Percentiles rank a stretch among this genome's conserved stretches.
Evolutionary conservation across 2,329 filamentous ascomycete species (phyloP).

Genomic region (Xylaria sp.): DNA sequence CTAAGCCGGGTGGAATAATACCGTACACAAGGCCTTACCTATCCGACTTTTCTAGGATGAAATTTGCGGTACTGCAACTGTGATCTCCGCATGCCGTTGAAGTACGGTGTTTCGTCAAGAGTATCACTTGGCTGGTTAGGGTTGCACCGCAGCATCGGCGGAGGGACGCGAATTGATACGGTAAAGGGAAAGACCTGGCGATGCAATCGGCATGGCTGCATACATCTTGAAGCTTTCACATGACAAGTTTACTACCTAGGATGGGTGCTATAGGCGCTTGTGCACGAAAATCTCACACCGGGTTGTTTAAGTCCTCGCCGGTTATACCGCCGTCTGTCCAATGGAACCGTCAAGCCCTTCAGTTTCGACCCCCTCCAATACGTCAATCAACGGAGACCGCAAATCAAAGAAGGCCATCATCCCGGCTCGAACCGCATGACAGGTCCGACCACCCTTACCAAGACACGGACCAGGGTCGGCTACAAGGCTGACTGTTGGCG

Average conservation of each 20-base stretch:
- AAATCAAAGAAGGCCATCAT: conserved; percentile 19
- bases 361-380: conserved; percentile 18
- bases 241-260: conserved; percentile 16
- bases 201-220: conserved; percentile 33
- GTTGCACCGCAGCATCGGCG: conserved; percentile 25
- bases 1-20: background rate
- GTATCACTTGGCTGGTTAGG: conserved; percentile 21
- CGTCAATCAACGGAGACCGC: conserved; percentile 7
- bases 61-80: conserved; percentile 1
- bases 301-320: conserved; percentile 35
- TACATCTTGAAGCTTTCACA: conserved; percentile 28
- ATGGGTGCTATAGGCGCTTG: conserved; percentile 13
- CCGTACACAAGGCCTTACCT: background rate
- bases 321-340: conserved; percentile 33
- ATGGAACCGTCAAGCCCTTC: conserved; percentile 27
- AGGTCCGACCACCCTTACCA: conserved; percentile 23
- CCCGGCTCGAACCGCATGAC: conserved; percentile 22
- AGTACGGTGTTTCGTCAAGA: conserved; percentile 7
- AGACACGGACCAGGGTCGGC: conserved; percentile 15
- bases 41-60: conserved; percentile 4
- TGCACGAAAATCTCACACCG: conserved; percentile 41
- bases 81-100: conserved; percentile 4
- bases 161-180: conserved; percentile 14
- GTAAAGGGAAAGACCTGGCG: conserved; percentile 29
- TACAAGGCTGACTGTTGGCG: conserved; percentile 22